Percentiles rank a stretch among this genome's conserved stretches.
Conservation (phyloP, 208 protist genomes). For the Leishmania tarentolae region DNA sequence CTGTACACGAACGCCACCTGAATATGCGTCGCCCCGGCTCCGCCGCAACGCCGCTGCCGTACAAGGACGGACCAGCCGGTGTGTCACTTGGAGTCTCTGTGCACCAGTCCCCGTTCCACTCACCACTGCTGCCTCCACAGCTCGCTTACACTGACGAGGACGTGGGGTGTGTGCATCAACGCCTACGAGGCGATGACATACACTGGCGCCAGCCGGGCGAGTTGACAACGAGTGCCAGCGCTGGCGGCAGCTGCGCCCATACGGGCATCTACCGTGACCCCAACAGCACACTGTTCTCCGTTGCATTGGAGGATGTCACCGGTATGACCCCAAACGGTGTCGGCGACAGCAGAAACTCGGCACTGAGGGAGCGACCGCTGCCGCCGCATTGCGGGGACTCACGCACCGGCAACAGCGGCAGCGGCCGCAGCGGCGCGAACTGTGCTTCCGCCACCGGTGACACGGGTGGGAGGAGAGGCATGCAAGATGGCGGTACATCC, state of each 20-base stretch:
- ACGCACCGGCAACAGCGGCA: background rate
- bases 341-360: background rate
- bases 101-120: conserved; percentile 3
- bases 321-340: background rate
- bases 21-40: background rate
- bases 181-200: background rate
- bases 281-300: background rate
- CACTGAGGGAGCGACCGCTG: background rate
- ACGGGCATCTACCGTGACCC: conserved; percentile 40
- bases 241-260: conserved; percentile 11
- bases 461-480: background rate
- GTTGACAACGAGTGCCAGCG: background rate
- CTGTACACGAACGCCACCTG: background rate
- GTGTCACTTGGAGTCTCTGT: background rate
- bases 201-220: conserved; percentile 20
- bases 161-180: background rate
- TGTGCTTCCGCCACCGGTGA: background rate
- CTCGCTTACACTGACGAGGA: background rate
- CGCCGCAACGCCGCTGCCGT: background rate
- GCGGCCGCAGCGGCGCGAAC: too few relatives aligned
- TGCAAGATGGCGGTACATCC: background rate
- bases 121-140: background rate
- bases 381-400: background rate
- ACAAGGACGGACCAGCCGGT: background rate
- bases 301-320: background rate